Evolutionary conservation across 306 rosid species (phyloP).

Genomic region (Medicago lupulina): DNA sequence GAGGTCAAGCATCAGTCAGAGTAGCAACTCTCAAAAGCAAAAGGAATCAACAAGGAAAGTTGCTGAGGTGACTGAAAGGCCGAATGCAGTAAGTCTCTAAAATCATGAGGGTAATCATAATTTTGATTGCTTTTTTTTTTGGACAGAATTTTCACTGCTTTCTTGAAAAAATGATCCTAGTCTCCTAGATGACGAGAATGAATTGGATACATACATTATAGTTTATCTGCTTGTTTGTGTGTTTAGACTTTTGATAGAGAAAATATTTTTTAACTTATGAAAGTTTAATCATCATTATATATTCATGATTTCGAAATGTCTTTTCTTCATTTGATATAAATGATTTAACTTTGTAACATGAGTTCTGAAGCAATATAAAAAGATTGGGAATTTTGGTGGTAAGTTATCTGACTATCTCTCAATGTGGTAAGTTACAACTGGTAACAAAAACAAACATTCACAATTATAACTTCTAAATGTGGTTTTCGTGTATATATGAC

Average conservation of each 20-base stretch:
- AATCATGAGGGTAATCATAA: not conserved
- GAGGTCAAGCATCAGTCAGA: constrained; percentile 13
- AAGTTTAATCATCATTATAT: constrained; percentile 22
- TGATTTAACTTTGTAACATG: constrained; percentile 21
- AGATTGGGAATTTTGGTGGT: constrained; percentile 7
- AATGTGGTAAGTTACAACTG: too few relatives aligned
- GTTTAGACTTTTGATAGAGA: not conserved
- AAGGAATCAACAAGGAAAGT: constrained; percentile 26
- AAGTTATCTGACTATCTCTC: too few relatives aligned
- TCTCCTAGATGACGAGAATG: not conserved
- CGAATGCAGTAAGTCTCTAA: constrained; percentile 53
- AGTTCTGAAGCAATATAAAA: constrained; percentile 19
- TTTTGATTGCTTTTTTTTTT: not conserved
- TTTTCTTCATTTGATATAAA: constrained; percentile 25
- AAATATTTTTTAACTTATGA: constrained; percentile 13
- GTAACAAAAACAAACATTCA: too few relatives aligned
- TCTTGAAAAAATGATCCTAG: not conserved
- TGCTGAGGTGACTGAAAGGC: constrained; percentile 47
- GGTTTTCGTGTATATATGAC: not conserved
- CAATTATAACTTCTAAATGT: too few relatives aligned
- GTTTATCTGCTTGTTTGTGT: constrained; percentile 7
- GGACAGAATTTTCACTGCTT: not conserved
- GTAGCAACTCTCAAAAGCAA: constrained; percentile 11
- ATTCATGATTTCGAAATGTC: not conserved
- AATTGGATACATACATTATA: constrained; percentile 7